phyloP scores from a whole-genome alignment of 345 rosid genomes.

The Boechera divaricarpa region DNA sequence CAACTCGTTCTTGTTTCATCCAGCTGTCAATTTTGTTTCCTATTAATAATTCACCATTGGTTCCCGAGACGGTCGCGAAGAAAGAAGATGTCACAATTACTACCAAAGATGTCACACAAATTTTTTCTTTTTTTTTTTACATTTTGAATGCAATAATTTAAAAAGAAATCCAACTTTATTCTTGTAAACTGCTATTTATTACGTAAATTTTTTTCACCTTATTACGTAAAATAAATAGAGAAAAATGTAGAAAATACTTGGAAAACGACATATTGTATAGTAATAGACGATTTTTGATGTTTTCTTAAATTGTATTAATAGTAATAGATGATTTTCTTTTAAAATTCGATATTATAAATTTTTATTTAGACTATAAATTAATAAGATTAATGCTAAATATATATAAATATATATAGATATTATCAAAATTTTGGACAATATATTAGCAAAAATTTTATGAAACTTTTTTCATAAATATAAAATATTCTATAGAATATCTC shows the following conservation, averaged over 20 bases:
- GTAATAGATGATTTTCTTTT: too few species aligned
- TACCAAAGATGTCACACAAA: background rate
- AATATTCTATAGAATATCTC: too few species aligned
- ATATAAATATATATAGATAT: too few species aligned
- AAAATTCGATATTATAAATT: too few species aligned
- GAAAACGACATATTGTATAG: background rate
- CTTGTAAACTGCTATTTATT: background rate
- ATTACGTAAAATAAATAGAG: too few species aligned
- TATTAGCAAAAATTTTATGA: too few species aligned
- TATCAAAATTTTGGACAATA: too few species aligned
- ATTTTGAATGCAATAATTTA: background rate
- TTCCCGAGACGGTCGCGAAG: conserved; percentile 38
- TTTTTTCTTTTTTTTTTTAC: background rate
- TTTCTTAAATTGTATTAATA: background rate
- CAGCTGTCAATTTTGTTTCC: conserved; percentile 14
- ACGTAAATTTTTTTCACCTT: too few species aligned
- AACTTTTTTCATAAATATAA: too few species aligned
- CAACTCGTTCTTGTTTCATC: conserved; percentile 37
- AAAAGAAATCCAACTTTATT: background rate
- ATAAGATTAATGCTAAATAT: too few species aligned
- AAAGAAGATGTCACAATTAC: conserved; percentile 14
- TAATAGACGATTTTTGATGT: background rate
- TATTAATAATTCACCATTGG: conserved; percentile 18
- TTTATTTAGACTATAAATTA: too few species aligned
- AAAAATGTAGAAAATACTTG: background rate